Evolutionary conservation across 129 eudicot species (phyloP).

Genomic region (Kitagawia praeruptora): DNA sequence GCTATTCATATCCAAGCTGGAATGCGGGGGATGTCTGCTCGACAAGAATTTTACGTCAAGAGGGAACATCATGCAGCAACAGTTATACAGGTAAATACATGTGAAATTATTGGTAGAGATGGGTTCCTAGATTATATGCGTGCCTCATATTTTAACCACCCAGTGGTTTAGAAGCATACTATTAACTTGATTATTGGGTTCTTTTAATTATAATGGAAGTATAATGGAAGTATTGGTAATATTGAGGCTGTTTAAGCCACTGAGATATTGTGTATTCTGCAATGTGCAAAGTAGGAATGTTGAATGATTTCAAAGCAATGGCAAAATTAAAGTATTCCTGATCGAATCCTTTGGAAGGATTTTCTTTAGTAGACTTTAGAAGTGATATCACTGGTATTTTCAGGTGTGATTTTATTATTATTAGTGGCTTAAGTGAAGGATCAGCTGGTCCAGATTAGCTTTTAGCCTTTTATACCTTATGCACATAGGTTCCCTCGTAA

Average conservation of each 20-base stretch:
- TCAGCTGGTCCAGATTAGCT: neutral
- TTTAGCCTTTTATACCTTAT: no score
- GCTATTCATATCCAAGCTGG: constrained; percentile 52
- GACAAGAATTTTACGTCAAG: constrained; percentile 30
- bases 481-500: neutral
- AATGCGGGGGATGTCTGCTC: constrained; percentile 77
- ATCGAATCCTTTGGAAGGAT: neutral
- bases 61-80: constrained; percentile 49
- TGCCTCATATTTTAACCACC: no score
- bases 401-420: neutral
- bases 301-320: neutral
- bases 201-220: neutral
- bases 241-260: neutral
- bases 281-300: neutral
- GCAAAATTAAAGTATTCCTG: neutral
- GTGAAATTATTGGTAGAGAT: neutral
- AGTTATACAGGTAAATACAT: constrained; percentile 52
- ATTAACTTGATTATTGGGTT: neutral
- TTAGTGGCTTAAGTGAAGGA: neutral
- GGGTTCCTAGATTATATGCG: neutral
- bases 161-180: neutral
- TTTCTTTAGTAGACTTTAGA: neutral
- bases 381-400: neutral
- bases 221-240: neutral
- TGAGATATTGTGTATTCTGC: neutral